Evolutionary conservation across 192 early-diverging fungal species (phyloP).

Genomic region (Globomyces pollinis-pini): DNA sequence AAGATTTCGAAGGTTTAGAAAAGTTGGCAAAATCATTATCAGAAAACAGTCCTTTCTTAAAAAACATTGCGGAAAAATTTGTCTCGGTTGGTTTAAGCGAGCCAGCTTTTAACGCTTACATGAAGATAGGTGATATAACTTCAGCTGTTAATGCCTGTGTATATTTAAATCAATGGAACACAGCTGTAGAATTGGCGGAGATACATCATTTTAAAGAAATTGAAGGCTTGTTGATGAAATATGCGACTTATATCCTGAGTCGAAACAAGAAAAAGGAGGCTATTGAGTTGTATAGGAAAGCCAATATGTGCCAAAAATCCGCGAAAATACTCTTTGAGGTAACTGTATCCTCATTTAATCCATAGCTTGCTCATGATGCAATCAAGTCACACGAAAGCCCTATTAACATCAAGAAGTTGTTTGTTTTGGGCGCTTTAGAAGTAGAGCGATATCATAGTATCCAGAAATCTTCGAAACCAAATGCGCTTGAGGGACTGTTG

Average conservation of each 20-base stretch:
- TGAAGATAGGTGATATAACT: slow-evolving; percentile 41
- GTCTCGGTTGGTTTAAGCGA: slow-evolving; percentile 40
- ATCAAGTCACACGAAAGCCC: slow-evolving; percentile 31
- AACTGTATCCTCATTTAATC: not conserved
- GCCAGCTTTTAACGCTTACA: slow-evolving; percentile 34
- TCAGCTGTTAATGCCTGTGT: slow-evolving; percentile 46
- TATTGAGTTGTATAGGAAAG: slow-evolving; percentile 48
- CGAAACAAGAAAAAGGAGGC: slow-evolving; percentile 26
- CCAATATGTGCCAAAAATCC: slow-evolving; percentile 46
- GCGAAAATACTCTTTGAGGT: slow-evolving; percentile 44
- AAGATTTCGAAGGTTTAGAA: slow-evolving; percentile 45
- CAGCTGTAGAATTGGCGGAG: slow-evolving; percentile 43
- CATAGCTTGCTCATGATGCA: slow-evolving; percentile 38
- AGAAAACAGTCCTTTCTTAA: slow-evolving; percentile 23
- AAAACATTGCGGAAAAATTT: slow-evolving; percentile 47
- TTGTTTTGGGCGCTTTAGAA: slow-evolving; percentile 51
- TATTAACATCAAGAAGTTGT: slow-evolving; percentile 45
- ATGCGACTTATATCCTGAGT: slow-evolving; percentile 33
- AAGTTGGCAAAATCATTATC: slow-evolving; percentile 29
- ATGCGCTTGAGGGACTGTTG: slow-evolving; percentile 38
- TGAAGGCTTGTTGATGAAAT: slow-evolving; percentile 34
- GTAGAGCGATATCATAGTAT: slow-evolving; percentile 46
- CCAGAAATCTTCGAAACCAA: slow-evolving; percentile 20
- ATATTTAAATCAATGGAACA: slow-evolving; percentile 49
- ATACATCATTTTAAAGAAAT: slow-evolving; percentile 40